Percentiles rank a stretch among this genome's conserved stretches.
These are phyloP conservation scores for Evansstolkia leycettana DNA, from an alignment of 495 filamentous ascomycete species.

Conservation along the genomic window DNA sequence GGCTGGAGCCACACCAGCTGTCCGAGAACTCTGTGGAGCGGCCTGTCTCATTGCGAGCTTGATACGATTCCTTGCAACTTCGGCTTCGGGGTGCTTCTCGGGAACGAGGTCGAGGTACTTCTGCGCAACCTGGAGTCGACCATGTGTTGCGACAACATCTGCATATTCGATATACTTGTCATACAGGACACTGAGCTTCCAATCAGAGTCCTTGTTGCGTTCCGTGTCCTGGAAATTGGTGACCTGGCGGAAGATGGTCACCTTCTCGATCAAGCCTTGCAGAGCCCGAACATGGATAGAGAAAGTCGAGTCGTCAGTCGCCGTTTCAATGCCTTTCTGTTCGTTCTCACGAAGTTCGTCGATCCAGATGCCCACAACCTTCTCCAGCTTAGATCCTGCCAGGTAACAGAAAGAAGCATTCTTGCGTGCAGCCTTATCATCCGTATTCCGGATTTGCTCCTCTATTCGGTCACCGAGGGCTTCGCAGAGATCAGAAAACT, in stretches of 20 bases:
- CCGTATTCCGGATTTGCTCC: slow-evolving; percentile 44
- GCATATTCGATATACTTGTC: slow-evolving; percentile 96
- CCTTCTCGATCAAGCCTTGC: slow-evolving; percentile 94
- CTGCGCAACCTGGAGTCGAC: slow-evolving; percentile 74
- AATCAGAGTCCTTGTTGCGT: slow-evolving; percentile 51
- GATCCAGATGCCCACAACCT: slow-evolving; percentile 90
- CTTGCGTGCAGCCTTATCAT: slow-evolving; percentile 50
- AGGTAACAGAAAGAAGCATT: slow-evolving; percentile 94
- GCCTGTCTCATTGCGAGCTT: slow-evolving; percentile 71
- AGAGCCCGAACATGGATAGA: slow-evolving; percentile 82
- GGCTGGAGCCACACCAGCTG: slow-evolving; percentile 14
- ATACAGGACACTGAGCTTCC: slow-evolving; percentile 84
- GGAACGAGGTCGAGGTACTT: slow-evolving; percentile 87
- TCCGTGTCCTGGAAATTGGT: slow-evolving; percentile 83
- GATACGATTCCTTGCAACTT: slow-evolving; percentile 76
- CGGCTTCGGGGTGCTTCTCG: slow-evolving; percentile 72
- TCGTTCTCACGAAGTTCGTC: slow-evolving; percentile 75
- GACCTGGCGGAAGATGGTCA: slow-evolving; percentile 90
- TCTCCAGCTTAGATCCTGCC: slow-evolving; percentile 91
- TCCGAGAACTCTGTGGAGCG: slow-evolving; percentile 24
- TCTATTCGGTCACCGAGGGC: slow-evolving; percentile 84
- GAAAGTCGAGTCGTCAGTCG: slow-evolving; percentile 64
- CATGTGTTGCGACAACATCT: slow-evolving; percentile 84
- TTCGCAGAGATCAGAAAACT: slow-evolving; percentile 95
- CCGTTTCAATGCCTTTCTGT: slow-evolving; percentile 54